Conservation (phyloP, 1,284 basidiomycete genomes). For the Leccinum proximum region DNA sequence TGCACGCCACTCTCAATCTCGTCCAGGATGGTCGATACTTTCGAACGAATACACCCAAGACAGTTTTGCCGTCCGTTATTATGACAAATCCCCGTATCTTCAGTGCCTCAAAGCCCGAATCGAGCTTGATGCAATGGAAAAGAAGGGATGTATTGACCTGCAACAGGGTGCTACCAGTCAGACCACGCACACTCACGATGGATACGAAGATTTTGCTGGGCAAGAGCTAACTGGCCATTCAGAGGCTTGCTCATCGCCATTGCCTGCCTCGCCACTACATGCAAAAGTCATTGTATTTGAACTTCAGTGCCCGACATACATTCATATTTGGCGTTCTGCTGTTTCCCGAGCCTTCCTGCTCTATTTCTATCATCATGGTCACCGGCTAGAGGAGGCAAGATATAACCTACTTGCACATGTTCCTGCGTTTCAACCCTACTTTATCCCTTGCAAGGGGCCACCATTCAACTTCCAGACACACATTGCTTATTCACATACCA, state of each 20-base stretch:
- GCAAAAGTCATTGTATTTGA: constrained; percentile 42
- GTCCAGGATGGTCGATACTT: too few relatives aligned
- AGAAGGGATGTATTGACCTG: constrained; percentile 3
- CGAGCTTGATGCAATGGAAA: constrained; percentile 5
- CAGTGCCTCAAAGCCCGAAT: too few relatives aligned
- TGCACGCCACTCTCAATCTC: too few relatives aligned
- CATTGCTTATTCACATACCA: too few relatives aligned
- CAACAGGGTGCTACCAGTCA: not conserved
- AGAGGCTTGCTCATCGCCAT: constrained; percentile 46
- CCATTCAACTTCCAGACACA: too few relatives aligned
- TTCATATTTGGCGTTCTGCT: constrained; percentile 41
- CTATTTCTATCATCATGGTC: too few relatives aligned
- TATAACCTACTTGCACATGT: constrained; percentile 11
- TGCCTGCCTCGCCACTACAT: constrained; percentile 30
- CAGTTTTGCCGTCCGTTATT: constrained; percentile 18
- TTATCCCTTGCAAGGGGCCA: too few relatives aligned
- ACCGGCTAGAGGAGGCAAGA: too few relatives aligned
- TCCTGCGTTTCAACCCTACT: not conserved
- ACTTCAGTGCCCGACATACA: constrained; percentile 39
- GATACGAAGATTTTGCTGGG: not conserved
- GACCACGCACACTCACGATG: too few relatives aligned
- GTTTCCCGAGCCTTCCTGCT: constrained; percentile 35
- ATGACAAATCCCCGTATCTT: not conserved
- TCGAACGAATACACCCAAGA: too few relatives aligned
- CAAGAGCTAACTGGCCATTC: constrained; percentile 14